Base-by-base conservation (phyloP, 2,329 filamentous ascomycete species). In the Sarocladium strictum region DNA sequence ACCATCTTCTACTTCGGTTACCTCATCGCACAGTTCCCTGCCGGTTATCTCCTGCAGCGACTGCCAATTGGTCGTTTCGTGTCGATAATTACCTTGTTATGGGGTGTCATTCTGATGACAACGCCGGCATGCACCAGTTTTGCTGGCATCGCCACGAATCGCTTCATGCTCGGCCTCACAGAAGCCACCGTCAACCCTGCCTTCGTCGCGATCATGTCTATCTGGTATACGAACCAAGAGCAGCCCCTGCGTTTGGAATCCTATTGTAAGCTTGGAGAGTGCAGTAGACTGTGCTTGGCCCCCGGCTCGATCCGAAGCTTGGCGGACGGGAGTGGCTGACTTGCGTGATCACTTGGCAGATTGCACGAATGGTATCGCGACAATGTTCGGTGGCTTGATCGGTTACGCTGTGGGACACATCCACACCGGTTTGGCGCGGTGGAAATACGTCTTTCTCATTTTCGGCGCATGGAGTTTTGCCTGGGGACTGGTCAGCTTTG, bases 391-490 rank as follows among this genome's bases (percentile, higher is more conserved):
- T n/a, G 79, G 75, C 1, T 64, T 83, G 1, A 73, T 83, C 10
- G 78, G 78, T 1, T 84, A 83, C 58, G 81, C 77, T 4, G 73
- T 85, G 10, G 82, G 81, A 1, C 79, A 84, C 61, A 85, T 84
- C 59, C 74, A 67, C 0, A 70, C 73, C 3, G 76, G 74, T 0
- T 68, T 81, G 3, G 67, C 72, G 0, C 64, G 69, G 23, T 83
- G 79, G 78, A 79, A 77, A 73, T 80, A 80, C 56, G 74, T 83
- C 19, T 85, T 82, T 65, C 59, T 83, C 15, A 81, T 84, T 57
- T 81, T 83, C 60, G 75, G 80, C 1, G 75, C 78, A 57, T 73
- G 83, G 55, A 80, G 79, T 29, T 67, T 74, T 21, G 63, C 71
- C n/a, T 83, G 80, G 77, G 77, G 81, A 1, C 65, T 84, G 9